Evolutionary conservation across 352 stramenopile species (phyloP).

Genomic region (Pythium grandisporangium): DNA sequence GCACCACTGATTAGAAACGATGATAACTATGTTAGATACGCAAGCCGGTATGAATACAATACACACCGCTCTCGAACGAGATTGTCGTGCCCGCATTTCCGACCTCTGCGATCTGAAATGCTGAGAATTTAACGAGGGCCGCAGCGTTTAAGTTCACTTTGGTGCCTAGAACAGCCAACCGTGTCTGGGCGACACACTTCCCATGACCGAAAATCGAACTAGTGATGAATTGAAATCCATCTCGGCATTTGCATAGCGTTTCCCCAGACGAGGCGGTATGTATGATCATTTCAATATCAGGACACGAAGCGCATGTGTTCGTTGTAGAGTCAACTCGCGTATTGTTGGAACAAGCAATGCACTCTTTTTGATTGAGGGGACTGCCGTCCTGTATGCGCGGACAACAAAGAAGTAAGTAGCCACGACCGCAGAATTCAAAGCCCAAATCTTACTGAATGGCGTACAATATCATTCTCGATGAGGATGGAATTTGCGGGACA

Average conservation of each 20-base stretch:
- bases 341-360: slow-evolving; percentile 31
- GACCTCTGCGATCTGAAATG: slow-evolving; percentile 27
- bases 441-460: too few relatives aligned
- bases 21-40: too few relatives aligned
- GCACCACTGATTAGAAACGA: too few relatives aligned
- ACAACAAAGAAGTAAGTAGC: not conserved
- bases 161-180: slow-evolving; percentile 36
- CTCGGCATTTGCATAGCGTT: slow-evolving; percentile 45
- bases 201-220: slow-evolving; percentile 16
- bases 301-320: slow-evolving; percentile 58
- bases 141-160: slow-evolving; percentile 32
- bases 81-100: slow-evolving; percentile 16
- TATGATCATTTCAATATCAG: slow-evolving; percentile 70
- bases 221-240: slow-evolving; percentile 40
- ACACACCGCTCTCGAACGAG: slow-evolving; percentile 25
- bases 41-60: not conserved
- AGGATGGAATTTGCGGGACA: slow-evolving; percentile 38
- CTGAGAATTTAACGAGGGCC: slow-evolving; percentile 26
- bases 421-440: not conserved
- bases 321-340: slow-evolving; percentile 19
- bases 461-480: slow-evolving; percentile 36
- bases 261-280: slow-evolving; percentile 8
- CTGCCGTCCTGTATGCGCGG: slow-evolving; percentile 30
- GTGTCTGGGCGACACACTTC: slow-evolving; percentile 19
- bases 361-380: slow-evolving; percentile 54